Percentiles rank a stretch among this genome's conserved stretches.
Conservation (phyloP, 306 rosid species). For the Glycyrrhiza uralensis region DNA sequence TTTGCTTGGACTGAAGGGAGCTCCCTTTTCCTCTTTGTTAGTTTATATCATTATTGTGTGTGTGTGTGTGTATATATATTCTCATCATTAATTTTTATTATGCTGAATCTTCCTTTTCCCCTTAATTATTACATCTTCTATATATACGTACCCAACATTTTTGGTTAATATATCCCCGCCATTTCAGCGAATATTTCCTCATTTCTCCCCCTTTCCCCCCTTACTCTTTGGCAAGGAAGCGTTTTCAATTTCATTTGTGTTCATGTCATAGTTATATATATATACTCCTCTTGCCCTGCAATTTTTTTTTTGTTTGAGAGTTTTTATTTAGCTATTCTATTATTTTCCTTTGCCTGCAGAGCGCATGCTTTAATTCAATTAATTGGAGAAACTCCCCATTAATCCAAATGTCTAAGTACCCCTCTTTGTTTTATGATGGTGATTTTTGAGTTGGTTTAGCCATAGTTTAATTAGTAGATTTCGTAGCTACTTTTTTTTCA, state of each 20-base stretch:
- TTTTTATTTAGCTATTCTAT: too few species aligned
- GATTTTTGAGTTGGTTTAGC: neutral
- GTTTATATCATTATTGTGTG: neutral
- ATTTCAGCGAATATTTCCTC: neutral
- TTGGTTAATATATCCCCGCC: too few species aligned
- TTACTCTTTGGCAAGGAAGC: neutral
- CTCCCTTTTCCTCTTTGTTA: conserved; percentile 59
- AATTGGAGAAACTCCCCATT: neutral
- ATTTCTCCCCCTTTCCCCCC: too few species aligned
- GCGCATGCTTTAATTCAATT: too few species aligned
- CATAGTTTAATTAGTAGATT: neutral
- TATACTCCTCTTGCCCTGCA: too few species aligned
- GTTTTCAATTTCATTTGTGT: neutral
- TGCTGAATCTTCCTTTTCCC: too few species aligned
- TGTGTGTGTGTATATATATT: too few species aligned
- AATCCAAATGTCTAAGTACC: neutral
- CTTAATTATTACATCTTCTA: too few species aligned
- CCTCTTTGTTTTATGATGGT: neutral
- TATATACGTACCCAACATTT: too few species aligned
- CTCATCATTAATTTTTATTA: neutral
- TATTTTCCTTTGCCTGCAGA: too few species aligned
- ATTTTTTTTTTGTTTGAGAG: too few species aligned
- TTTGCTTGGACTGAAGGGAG: conserved; percentile 99
- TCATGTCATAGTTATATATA: neutral
- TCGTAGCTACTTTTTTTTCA: neutral